Evolutionary conservation across 2,329 filamentous ascomycete species (phyloP).

Genomic region (Rhynchosporium graminicola): DNA sequence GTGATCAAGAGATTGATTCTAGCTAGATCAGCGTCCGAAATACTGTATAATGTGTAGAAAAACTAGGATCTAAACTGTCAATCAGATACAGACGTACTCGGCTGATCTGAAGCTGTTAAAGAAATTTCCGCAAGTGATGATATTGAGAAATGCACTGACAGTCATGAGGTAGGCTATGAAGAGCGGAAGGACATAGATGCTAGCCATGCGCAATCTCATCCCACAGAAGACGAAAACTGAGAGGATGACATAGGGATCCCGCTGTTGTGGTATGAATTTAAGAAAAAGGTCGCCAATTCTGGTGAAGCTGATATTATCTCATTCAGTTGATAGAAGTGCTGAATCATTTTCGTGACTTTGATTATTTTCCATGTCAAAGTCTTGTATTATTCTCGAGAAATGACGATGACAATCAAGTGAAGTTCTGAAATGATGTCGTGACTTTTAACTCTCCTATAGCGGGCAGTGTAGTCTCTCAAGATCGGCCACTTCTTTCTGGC

Average conservation of each 20-base stretch:
- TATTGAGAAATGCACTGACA: not conserved
- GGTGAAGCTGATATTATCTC: too few relatives aligned
- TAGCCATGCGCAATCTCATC: not conserved
- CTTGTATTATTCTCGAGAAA: too few relatives aligned
- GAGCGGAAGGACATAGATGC: not conserved
- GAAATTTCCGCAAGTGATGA: not conserved
- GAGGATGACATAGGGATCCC: not conserved
- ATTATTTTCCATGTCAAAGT: too few relatives aligned
- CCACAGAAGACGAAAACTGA: not conserved
- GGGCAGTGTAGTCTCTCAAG: too few relatives aligned
- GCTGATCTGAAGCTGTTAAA: not conserved
- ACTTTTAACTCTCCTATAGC: too few relatives aligned
- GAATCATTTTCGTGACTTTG: too few relatives aligned
- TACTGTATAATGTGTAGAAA: not conserved
- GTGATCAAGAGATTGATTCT: not conserved
- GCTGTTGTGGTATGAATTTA: too few relatives aligned
- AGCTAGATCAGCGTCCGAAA: not conserved
- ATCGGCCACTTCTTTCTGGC: too few relatives aligned
- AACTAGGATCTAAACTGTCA: not conserved
- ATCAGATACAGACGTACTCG: not conserved
- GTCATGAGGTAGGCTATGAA: not conserved
- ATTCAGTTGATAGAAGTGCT: too few relatives aligned
- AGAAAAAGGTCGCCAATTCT: too few relatives aligned
- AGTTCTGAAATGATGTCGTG: too few relatives aligned
- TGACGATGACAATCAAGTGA: too few relatives aligned